Base-by-base conservation (phyloP, 106 monocot species). In the Dendrobium nobile region DNA sequence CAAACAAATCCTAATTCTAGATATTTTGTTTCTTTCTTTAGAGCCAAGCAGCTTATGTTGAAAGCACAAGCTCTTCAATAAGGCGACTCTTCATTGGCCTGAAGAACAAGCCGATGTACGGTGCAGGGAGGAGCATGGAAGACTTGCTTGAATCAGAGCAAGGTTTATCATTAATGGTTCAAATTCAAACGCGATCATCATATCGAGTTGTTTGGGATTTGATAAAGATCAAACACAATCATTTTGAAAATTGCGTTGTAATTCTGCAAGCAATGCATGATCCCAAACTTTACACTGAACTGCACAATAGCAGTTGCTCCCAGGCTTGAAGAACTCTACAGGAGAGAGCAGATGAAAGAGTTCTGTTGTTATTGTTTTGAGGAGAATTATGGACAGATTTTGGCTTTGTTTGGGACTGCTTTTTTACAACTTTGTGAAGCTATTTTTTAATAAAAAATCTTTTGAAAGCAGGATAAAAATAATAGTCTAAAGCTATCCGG, bases 81-180 rank as follows among this genome's bases (percentile, higher is more conserved):
- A 0, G 80, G 7, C 41, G 28, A 13, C 67, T 91, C 0, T 80
- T 67, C 28, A 82, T 93, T 7, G 84, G 81, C n/a, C 80, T 80
- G 2, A 88, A 82, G 54, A 82, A 85, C 54, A 87, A 70, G 33
- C 88, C 93, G 10, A 79, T 95, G 83, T 95, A 95, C 64, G 95
- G 88, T 13, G 95, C 95, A 0, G 95, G 95, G 2, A n/a, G 88
- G 3, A 75, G 56, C 58, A 93, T 95, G 93, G 81, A 95, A 47
- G 95, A 95, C 74, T 51, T 88, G 86, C 85, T 95, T 24, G 84
- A 87, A 64, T 91, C 93, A 0, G 85, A 79, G 26, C 31, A 42
- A 17, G 93, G 91, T 2, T 79, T 95, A 73, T 84, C 87, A 0
- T 28, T 95, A 5, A 40, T 67, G 8, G 37, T 91, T 33, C 80